Evolutionary conservation across 768 basidiomycete genomes (phyloP).

Genomic region (Hydnomerulius pinastri): DNA sequence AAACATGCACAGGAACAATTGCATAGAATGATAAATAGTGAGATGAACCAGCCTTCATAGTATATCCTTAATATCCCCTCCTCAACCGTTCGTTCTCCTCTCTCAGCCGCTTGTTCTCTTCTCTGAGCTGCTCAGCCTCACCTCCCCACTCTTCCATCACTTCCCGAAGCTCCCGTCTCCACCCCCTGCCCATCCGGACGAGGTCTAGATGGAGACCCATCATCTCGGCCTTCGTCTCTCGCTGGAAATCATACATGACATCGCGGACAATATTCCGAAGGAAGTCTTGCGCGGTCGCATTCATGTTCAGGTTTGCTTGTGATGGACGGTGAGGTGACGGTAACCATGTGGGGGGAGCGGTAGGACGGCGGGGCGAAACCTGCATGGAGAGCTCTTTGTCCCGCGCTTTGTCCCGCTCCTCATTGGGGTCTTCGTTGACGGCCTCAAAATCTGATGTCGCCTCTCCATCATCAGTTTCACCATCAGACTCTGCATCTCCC

Average conservation of each 20-base stretch:
- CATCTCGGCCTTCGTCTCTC: constrained; percentile 71
- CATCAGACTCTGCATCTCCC: constrained; percentile 27
- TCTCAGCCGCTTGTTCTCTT: constrained; percentile 53
- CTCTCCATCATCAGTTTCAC: constrained; percentile 12
- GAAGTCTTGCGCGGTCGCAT: constrained; percentile 51
- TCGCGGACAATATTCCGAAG: constrained; percentile 67
- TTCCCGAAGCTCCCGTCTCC: constrained; percentile 64
- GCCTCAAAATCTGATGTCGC: neutral
- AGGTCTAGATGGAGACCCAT: constrained; percentile 74
- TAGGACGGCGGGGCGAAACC: constrained; percentile 55
- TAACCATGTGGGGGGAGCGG: constrained; percentile 38
- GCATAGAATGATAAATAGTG: neutral
- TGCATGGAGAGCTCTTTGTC: constrained; percentile 50
- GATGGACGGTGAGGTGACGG: constrained; percentile 40
- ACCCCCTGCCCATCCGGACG: constrained; percentile 67
- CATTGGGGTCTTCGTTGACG: neutral
- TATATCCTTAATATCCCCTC: constrained; percentile 35
- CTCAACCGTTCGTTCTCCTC: constrained; percentile 68
- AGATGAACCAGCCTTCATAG: neutral
- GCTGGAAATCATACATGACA: constrained; percentile 72
- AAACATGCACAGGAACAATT: no score
- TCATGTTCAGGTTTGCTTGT: constrained; percentile 25
- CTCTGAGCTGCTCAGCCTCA: constrained; percentile 49
- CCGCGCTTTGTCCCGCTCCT: constrained; percentile 20
- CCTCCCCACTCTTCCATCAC: constrained; percentile 63